These are phyloP conservation scores for Aphanomyces cochlioides DNA, from an alignment of 352 stramenopile genomes.

Conservation along the genomic window DNA sequence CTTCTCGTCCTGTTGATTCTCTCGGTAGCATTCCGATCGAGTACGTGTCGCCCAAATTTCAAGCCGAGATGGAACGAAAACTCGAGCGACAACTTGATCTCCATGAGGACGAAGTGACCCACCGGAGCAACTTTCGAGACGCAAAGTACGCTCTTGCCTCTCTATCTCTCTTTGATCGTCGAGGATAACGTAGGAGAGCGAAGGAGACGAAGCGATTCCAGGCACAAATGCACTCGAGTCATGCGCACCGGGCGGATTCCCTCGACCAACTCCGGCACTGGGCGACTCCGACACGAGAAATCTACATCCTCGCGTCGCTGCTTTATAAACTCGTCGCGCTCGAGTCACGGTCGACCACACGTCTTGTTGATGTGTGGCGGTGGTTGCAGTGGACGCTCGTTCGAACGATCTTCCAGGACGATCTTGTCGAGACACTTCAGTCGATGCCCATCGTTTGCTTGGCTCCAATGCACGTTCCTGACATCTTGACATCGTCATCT, in stretches of 20 bases:
- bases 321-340: slow-evolving; percentile 28
- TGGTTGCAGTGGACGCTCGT: slow-evolving; percentile 23
- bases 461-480: neutral
- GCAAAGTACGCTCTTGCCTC: slow-evolving; percentile 1
- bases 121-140: slow-evolving; percentile 3
- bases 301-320: slow-evolving; percentile 27
- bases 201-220: slow-evolving; percentile 14
- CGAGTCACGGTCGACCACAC: slow-evolving; percentile 13
- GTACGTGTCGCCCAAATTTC: neutral
- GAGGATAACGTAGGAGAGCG: neutral
- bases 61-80: neutral
- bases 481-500: neutral
- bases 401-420: slow-evolving; percentile 21
- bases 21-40: neutral
- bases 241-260: slow-evolving; percentile 21
- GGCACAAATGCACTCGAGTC: slow-evolving; percentile 11
- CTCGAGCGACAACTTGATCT: slow-evolving; percentile 6
- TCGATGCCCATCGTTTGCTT: slow-evolving; percentile 15
- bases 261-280: slow-evolving; percentile 27
- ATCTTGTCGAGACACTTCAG: slow-evolving; percentile 25
- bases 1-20: neutral
- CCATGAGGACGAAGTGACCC: neutral
- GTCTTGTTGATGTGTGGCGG: slow-evolving; percentile 24
- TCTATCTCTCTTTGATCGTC: neutral
- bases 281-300: slow-evolving; percentile 18